phyloP scores from a whole-genome alignment of 345 rosid species.

The Arabidopsis arenosa region DNA sequence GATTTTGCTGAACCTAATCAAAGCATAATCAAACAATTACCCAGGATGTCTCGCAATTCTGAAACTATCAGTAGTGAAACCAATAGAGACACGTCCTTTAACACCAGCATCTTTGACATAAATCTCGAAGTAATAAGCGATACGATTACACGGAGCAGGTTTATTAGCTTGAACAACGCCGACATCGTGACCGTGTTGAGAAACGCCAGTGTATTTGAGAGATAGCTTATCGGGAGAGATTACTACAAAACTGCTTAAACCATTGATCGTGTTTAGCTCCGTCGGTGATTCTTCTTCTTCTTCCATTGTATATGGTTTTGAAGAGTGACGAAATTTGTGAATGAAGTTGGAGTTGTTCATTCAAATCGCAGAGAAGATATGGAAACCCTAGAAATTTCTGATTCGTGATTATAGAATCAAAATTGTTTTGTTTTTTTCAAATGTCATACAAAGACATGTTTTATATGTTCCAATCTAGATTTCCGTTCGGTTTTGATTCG shows the following conservation, averaged over 20 bases:
- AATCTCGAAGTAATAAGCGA: slow-evolving; percentile 86
- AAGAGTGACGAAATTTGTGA: slow-evolving; percentile 45
- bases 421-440: no score
- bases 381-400: slow-evolving; percentile 28
- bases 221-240: slow-evolving; percentile 79
- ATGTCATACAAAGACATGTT: no score
- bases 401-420: no score
- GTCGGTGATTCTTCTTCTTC: slow-evolving; percentile 59
- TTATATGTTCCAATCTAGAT: not conserved
- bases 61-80: slow-evolving; percentile 72
- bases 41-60: slow-evolving; percentile 86
- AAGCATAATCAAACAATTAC: slow-evolving; percentile 36
- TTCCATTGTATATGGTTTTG: slow-evolving; percentile 45
- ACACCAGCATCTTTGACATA: slow-evolving; percentile 71
- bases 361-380: not conserved
- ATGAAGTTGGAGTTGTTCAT: slow-evolving; percentile 56
- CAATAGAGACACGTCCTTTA: slow-evolving; percentile 76
- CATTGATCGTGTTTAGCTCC: slow-evolving; percentile 82
- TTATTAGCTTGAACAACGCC: slow-evolving; percentile 80
- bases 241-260: slow-evolving; percentile 71
- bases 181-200: slow-evolving; percentile 77
- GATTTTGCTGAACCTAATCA: not conserved
- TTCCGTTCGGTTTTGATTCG: not conserved
- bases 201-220: slow-evolving; percentile 62
- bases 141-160: slow-evolving; percentile 76